These are phyloP conservation scores for Alternaria infectoria DNA, from an alignment of 2,329 filamentous ascomycete genomes.

Conservation along the genomic window DNA sequence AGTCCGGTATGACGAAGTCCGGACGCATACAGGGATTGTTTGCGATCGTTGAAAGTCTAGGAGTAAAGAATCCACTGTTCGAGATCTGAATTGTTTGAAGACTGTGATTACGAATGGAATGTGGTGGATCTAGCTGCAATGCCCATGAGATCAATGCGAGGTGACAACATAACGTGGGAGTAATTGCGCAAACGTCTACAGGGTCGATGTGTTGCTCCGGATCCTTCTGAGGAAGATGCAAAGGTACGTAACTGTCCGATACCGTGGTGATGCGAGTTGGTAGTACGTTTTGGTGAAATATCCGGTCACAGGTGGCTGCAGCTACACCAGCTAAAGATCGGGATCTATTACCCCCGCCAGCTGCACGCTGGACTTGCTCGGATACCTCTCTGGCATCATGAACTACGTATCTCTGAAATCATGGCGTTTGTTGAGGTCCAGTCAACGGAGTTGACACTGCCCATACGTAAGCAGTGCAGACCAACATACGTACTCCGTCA, in stretches of 20 bases:
- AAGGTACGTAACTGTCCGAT: background rate
- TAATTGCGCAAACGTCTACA: background rate
- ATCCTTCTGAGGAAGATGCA: background rate
- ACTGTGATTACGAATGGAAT: background rate
- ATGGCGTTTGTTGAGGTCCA: background rate
- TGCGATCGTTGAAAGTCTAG: background rate
- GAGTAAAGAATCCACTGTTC: background rate
- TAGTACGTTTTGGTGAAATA: background rate
- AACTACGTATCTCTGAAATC: background rate
- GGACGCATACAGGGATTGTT: background rate
- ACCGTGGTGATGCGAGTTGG: background rate
- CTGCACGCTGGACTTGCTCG: background rate
- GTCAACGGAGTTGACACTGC: background rate
- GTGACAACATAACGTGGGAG: background rate
- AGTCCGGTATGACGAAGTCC: background rate
- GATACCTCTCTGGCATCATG: background rate
- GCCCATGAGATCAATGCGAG: background rate
- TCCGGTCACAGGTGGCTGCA: background rate
- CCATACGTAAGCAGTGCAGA: background rate
- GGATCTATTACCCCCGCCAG: background rate
- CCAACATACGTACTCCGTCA: background rate
- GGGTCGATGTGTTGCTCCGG: background rate
- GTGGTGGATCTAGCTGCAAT: background rate
- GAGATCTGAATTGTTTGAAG: background rate
- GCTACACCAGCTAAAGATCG: background rate